These are phyloP conservation scores for Talaromyces thailandensis DNA, from an alignment of 495 filamentous ascomycete genomes.

Conservation along the genomic window DNA sequence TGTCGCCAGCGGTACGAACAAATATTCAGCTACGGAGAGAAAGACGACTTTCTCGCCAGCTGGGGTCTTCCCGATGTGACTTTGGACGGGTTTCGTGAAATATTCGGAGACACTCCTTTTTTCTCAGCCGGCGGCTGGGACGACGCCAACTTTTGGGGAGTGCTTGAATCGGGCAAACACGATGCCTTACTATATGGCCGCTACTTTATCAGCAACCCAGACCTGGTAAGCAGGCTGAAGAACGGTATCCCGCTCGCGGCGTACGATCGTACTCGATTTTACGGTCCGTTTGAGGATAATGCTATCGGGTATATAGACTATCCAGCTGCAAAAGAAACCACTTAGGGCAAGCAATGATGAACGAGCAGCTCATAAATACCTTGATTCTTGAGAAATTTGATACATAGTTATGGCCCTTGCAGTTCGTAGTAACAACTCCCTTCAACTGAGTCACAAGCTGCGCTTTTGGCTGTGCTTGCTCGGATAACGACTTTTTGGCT, in stretches of 20 bases:
- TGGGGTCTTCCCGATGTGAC: conserved; percentile 34
- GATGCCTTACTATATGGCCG: conserved; percentile 48
- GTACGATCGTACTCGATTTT: conserved; percentile 55
- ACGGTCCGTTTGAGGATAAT: conserved; percentile 26
- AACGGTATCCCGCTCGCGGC: conserved; percentile 43
- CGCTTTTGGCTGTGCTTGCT: too few relatives aligned
- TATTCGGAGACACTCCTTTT: conserved; percentile 39
- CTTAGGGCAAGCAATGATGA: too few relatives aligned
- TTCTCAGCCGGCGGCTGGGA: conserved; percentile 40
- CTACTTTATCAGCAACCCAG: conserved; percentile 61
- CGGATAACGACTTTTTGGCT: too few relatives aligned
- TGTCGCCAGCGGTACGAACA: conserved; percentile 38
- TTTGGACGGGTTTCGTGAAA: conserved; percentile 28
- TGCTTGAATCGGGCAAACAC: conserved; percentile 32
- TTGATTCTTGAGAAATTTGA: too few relatives aligned
- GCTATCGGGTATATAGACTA: conserved; percentile 58
- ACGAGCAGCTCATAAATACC: too few relatives aligned
- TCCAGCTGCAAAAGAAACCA: conserved; percentile 8
- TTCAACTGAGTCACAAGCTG: too few relatives aligned
- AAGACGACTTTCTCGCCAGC: conserved; percentile 31
- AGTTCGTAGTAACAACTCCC: too few relatives aligned
- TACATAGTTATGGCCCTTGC: too few relatives aligned
- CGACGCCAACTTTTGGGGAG: conserved; percentile 35
- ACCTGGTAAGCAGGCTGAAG: conserved; percentile 54
- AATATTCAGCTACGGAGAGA: conserved; percentile 34